These are phyloP conservation scores for Didymella exigua DNA, from an alignment of 2,329 filamentous ascomycete species.

Conservation along the genomic window DNA sequence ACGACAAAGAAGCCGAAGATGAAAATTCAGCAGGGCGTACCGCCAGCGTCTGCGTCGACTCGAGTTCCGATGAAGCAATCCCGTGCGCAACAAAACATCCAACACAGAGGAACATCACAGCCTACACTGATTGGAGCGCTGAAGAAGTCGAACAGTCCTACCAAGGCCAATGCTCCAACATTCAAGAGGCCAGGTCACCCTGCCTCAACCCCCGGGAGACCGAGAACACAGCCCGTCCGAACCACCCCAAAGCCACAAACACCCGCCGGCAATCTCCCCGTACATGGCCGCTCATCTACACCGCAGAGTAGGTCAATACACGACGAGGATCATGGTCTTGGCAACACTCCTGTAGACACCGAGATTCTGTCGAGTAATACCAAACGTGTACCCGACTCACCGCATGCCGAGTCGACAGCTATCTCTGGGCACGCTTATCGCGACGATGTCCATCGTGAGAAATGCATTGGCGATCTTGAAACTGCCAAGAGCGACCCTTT, in stretches of 20 bases:
- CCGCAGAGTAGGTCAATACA: conserved; percentile 7
- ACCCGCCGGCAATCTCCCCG: conserved; percentile 8
- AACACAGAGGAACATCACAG: conserved; percentile 7
- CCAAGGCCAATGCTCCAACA: not conserved
- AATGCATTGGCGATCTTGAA: conserved; percentile 31
- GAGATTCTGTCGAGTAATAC: conserved; percentile 50
- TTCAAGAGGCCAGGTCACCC: conserved; percentile 28
- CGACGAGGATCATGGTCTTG: conserved; percentile 7
- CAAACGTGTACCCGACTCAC: conserved; percentile 51
- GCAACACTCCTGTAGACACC: conserved; percentile 3
- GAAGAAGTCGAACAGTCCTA: conserved; percentile 14
- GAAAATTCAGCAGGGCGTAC: not conserved
- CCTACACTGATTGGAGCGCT: conserved; percentile 23
- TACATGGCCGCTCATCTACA: conserved; percentile 22
- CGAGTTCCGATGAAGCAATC: conserved; percentile 1
- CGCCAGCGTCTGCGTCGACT: not conserved
- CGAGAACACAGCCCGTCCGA: conserved; percentile 6
- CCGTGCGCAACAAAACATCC: not conserved
- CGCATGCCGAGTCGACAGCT: conserved; percentile 47
- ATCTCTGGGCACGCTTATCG: conserved; percentile 46
- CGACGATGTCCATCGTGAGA: conserved; percentile 39
- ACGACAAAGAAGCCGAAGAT: not conserved
- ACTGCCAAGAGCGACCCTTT: conserved; percentile 40
- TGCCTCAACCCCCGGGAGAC: conserved; percentile 24
- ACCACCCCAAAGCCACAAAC: conserved; percentile 11